Evolutionary conservation across 2,329 filamentous ascomycete genomes (phyloP).

Genomic region (Ampelomyces quisqualis): DNA sequence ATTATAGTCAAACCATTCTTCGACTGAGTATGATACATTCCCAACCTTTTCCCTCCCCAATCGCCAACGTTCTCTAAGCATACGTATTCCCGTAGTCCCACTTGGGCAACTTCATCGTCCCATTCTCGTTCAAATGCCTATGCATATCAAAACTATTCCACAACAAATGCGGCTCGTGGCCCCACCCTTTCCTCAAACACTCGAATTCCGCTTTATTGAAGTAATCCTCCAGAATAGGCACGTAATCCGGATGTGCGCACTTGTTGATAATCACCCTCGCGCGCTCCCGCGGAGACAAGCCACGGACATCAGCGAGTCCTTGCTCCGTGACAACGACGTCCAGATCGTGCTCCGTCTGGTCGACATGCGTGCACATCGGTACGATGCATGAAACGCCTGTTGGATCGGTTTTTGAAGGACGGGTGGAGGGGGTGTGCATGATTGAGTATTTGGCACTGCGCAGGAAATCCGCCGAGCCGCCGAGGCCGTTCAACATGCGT

Average conservation of each 20-base stretch:
- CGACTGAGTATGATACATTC: too few relatives aligned
- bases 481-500: slow-evolving; percentile 83
- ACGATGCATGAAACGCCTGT: slow-evolving; percentile 83
- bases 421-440: slow-evolving; percentile 86
- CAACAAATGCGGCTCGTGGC: slow-evolving; percentile 84
- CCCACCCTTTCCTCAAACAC: slow-evolving; percentile 82
- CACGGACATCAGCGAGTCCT: slow-evolving; percentile 82
- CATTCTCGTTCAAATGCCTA: slow-evolving; percentile 75
- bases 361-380: slow-evolving; percentile 89
- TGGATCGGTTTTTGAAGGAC: slow-evolving; percentile 79
- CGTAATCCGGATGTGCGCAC: slow-evolving; percentile 82
- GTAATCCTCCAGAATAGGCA: slow-evolving; percentile 78
- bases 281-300: slow-evolving; percentile 75
- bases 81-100: slow-evolving; percentile 51
- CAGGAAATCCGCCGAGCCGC: slow-evolving; percentile 80
- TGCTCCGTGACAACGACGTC: slow-evolving; percentile 81
- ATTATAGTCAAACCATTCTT: too few relatives aligned
- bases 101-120: slow-evolving; percentile 80
- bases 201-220: slow-evolving; percentile 83
- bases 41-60: too few relatives aligned
- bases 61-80: background rate
- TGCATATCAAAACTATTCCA: slow-evolving; percentile 90
- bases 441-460: slow-evolving; percentile 79
- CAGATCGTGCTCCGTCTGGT: slow-evolving; percentile 90
- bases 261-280: slow-evolving; percentile 83